Conservation (phyloP, 2,329 filamentous ascomycete genomes). For the Coniochaeta hoffmannii region DNA sequence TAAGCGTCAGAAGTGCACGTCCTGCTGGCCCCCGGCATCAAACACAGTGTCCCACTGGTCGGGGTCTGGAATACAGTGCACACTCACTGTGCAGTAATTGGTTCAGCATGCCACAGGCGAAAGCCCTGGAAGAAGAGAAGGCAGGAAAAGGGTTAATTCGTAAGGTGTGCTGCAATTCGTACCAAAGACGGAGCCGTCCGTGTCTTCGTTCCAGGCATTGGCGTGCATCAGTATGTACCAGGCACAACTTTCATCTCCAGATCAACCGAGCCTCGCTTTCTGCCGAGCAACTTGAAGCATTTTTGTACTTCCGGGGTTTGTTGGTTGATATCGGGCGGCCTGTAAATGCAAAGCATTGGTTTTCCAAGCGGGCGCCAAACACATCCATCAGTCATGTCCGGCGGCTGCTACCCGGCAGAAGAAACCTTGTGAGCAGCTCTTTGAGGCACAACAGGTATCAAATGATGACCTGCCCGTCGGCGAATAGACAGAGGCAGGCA, state of each 20-base stretch:
- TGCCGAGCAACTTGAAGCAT: background rate
- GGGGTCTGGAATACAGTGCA: background rate
- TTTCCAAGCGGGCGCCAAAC: background rate
- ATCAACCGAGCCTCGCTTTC: too few species aligned
- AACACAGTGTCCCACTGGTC: background rate
- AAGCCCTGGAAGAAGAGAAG: background rate
- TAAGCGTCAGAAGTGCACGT: background rate
- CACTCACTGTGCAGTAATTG: background rate
- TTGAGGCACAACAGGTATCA: conserved; percentile 1
- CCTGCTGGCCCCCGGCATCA: background rate
- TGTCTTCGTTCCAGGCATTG: too few species aligned
- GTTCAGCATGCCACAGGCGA: background rate
- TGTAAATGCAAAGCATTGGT: background rate
- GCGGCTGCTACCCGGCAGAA: background rate
- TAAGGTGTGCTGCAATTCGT: background rate
- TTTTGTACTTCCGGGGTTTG: background rate
- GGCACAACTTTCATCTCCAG: too few species aligned
- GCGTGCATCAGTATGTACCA: too few species aligned
- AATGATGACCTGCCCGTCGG: background rate
- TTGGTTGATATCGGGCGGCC: too few species aligned
- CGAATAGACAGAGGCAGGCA: background rate
- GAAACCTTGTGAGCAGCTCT: background rate
- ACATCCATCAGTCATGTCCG: background rate
- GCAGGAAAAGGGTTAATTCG: background rate
- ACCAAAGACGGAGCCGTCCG: background rate